phyloP scores from a whole-genome alignment of 2,329 filamentous ascomycete genomes.

The Ophiostoma sp. region DNA sequence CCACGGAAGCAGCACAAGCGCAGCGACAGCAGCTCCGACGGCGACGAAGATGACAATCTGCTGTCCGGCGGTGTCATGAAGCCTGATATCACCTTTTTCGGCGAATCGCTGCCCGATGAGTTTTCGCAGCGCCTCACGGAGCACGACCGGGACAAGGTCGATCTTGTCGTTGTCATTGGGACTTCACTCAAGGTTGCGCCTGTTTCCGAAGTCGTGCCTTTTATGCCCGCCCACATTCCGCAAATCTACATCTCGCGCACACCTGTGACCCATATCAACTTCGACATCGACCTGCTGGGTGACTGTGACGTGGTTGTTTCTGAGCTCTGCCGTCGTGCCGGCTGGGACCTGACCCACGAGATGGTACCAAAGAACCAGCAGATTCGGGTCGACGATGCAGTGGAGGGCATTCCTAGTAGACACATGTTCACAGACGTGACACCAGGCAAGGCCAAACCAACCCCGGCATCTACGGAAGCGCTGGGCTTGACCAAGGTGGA shows the following conservation, averaged over 20 bases:
- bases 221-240: slow-evolving; percentile 70
- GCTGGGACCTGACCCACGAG: slow-evolving; percentile 74
- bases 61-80: slow-evolving; percentile 69
- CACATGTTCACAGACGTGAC: slow-evolving; percentile 38
- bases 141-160: slow-evolving; percentile 71
- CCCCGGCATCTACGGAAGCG: background rate
- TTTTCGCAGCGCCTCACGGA: slow-evolving; percentile 79
- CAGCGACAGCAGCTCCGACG: slow-evolving; percentile 35
- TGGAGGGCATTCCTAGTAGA: slow-evolving; percentile 41
- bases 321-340: slow-evolving; percentile 74
- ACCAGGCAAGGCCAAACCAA: background rate
- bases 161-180: slow-evolving; percentile 92
- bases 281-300: slow-evolving; percentile 93
- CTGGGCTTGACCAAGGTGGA: slow-evolving; percentile 12
- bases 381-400: slow-evolving; percentile 49
- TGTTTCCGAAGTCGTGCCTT: slow-evolving; percentile 83
- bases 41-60: slow-evolving; percentile 39
- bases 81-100: slow-evolving; percentile 97
- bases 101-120: slow-evolving; percentile 76
- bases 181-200: slow-evolving; percentile 94
- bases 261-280: slow-evolving; percentile 82
- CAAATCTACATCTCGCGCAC: slow-evolving; percentile 87
- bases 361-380: slow-evolving; percentile 69
- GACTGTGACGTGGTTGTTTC: slow-evolving; percentile 88
- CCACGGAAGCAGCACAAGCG: slow-evolving; percentile 37